Evolutionary conservation across 2,329 filamentous ascomycete genomes (phyloP).

Genomic region (Raffaelea deltoideospora): DNA sequence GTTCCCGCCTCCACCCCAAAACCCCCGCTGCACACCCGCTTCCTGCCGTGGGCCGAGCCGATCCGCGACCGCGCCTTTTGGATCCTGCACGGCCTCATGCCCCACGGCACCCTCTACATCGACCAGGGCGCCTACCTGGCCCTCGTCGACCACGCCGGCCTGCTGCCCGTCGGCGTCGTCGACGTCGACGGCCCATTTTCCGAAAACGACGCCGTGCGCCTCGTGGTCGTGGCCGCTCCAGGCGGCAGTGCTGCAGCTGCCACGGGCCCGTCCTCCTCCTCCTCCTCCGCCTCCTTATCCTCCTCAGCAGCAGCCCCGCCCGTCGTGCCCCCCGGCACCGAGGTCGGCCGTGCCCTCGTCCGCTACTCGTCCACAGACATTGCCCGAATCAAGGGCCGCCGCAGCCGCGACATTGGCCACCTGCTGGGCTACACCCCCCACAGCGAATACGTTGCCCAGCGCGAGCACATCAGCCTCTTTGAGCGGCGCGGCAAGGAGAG

Average conservation of each 20-base stretch:
- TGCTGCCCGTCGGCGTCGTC: slow-evolving; percentile 81
- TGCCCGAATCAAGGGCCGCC: slow-evolving; percentile 64
- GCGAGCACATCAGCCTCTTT: slow-evolving; percentile 76
- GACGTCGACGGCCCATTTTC: slow-evolving; percentile 79
- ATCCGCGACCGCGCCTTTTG: slow-evolving; percentile 94
- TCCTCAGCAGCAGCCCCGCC: slow-evolving; percentile 73
- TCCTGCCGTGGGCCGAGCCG: slow-evolving; percentile 69
- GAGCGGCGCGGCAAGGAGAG: slow-evolving; percentile 30
- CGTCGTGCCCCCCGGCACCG: slow-evolving; percentile 56
- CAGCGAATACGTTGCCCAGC: slow-evolving; percentile 84
- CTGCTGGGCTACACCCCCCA: slow-evolving; percentile 82
- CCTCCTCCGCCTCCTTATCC: slow-evolving; percentile 72
- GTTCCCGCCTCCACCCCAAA: slow-evolving; percentile 14
- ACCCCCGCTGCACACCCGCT: slow-evolving; percentile 75
- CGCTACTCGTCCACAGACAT: slow-evolving; percentile 89
- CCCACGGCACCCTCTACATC: slow-evolving; percentile 84
- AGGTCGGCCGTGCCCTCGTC: slow-evolving; percentile 78
- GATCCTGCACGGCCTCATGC: slow-evolving; percentile 81
- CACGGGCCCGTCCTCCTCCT: slow-evolving; percentile 79
- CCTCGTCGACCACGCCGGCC: slow-evolving; percentile 66
- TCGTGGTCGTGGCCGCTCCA: slow-evolving; percentile 60
- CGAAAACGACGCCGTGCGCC: slow-evolving; percentile 79
- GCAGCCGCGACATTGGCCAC: slow-evolving; percentile 65
- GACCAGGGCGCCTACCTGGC: slow-evolving; percentile 78
- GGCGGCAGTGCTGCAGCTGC: slow-evolving; percentile 69